Evolutionary conservation across 371 early-diverging fungal species (phyloP).

Genomic region (Furculomyces boomerangus): DNA sequence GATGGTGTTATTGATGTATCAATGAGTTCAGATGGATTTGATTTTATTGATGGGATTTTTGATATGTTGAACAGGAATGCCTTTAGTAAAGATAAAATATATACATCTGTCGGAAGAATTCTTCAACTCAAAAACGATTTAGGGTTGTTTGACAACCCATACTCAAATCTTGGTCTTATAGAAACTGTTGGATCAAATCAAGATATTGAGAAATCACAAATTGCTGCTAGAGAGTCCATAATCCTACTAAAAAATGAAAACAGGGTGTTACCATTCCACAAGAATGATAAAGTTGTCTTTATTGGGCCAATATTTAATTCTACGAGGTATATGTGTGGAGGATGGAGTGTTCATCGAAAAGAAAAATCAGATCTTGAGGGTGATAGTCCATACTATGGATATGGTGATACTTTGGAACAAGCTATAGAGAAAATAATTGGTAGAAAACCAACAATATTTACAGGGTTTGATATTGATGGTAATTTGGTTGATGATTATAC

Average conservation of each 20-base stretch:
- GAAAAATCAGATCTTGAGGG: slow-evolving; percentile 10
- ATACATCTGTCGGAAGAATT: slow-evolving; percentile 31
- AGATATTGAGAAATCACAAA: slow-evolving; percentile 9
- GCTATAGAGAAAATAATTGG: slow-evolving; percentile 9
- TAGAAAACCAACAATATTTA: slow-evolving; percentile 1
- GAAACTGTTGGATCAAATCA: slow-evolving; percentile 12
- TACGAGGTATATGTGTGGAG: slow-evolving; percentile 14
- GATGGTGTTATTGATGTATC: slow-evolving; percentile 40
- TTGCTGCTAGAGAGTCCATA: slow-evolving; percentile 10
- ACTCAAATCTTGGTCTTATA: slow-evolving; percentile 4
- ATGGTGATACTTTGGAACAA: slow-evolving; percentile 11
- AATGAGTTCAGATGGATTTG: slow-evolving; percentile 34
- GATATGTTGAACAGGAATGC: slow-evolving; percentile 19
- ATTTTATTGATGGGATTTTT: slow-evolving; percentile 24
- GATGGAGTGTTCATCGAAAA: slow-evolving; percentile 15
- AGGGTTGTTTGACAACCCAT: slow-evolving; percentile 27
- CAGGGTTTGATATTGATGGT: slow-evolving; percentile 10
- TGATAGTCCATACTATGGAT: slow-evolving; percentile 12
- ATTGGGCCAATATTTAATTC: slow-evolving; percentile 15
- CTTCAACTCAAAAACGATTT: slow-evolving; percentile 39
- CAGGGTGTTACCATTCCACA: slow-evolving; percentile 7
- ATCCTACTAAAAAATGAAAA: slow-evolving; percentile 14
- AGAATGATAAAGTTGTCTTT: slow-evolving; percentile 8
- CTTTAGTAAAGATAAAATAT: slow-evolving; percentile 22
- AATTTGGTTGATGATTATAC: slow-evolving; percentile 13